Conservation (phyloP, 768 basidiomycete species). For the Leccinum incarnatum region DNA sequence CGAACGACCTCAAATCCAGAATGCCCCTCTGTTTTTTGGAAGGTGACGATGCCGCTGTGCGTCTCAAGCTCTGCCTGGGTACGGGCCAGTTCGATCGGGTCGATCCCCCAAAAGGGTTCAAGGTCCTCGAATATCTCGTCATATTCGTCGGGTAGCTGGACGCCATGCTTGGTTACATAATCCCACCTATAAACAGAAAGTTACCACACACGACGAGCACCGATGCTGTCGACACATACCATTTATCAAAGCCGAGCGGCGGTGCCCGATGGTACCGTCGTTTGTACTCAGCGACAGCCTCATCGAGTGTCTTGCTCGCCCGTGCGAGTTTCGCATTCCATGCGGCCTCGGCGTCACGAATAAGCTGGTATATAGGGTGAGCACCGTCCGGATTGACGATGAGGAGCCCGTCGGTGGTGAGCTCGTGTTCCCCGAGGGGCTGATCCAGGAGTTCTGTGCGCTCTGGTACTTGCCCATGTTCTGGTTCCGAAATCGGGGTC, state of each 20-base stretch:
- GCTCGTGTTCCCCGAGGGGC: constrained; percentile 18
- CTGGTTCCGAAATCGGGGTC: not conserved
- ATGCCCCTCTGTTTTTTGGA: constrained; percentile 19
- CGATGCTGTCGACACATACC: constrained; percentile 29
- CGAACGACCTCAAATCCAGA: constrained; percentile 15
- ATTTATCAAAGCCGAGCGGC: constrained; percentile 42
- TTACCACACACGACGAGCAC: not conserved
- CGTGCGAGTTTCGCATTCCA: constrained; percentile 36
- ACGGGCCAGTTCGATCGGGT: constrained; percentile 25
- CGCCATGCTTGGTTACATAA: constrained; percentile 27
- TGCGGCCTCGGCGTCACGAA: constrained; percentile 32
- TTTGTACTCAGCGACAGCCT: constrained; percentile 40
- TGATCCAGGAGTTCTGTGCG: not conserved
- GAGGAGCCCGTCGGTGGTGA: constrained; percentile 31
- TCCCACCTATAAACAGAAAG: no score
- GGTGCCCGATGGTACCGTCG: constrained; percentile 35
- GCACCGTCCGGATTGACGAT: constrained; percentile 34
- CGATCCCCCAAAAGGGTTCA: constrained; percentile 37
- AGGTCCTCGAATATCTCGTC: constrained; percentile 42
- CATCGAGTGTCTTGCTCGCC: constrained; percentile 36
- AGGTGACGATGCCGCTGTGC: constrained; percentile 11
- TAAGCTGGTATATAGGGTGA: constrained; percentile 46
- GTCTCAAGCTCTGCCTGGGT: constrained; percentile 24
- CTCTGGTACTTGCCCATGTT: not conserved
- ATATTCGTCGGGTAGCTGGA: constrained; percentile 46